Percentiles rank a stretch among this genome's conserved stretches.
phyloP scores from a whole-genome alignment of 2,329 filamentous ascomycete species.

The Dryadomyces sulphureus region DNA sequence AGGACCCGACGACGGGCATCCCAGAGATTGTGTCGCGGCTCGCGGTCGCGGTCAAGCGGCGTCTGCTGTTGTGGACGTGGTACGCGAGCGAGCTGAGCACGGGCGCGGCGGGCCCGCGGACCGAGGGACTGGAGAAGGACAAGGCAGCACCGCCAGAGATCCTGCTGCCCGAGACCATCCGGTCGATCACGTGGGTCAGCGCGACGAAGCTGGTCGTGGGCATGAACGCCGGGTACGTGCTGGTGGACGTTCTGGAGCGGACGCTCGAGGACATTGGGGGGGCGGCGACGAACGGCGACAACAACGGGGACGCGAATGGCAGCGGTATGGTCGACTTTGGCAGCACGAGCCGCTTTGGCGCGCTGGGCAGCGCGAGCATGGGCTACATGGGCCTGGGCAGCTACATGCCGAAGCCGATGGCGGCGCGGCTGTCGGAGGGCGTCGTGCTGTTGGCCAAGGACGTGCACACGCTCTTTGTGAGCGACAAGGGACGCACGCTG shows the following conservation, averaged over 20 bases:
- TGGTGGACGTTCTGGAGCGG: slow-evolving; percentile 69
- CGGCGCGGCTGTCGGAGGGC: slow-evolving; percentile 65
- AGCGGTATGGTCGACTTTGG: slow-evolving; percentile 37
- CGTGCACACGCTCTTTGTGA: slow-evolving; percentile 86
- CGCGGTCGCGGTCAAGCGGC: slow-evolving; percentile 84
- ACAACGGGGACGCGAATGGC: slow-evolving; percentile 35
- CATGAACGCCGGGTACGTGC: slow-evolving; percentile 79
- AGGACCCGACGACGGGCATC: slow-evolving; percentile 73
- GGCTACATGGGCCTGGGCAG: slow-evolving; percentile 91
- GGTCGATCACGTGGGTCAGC: slow-evolving; percentile 81
- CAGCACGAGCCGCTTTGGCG: slow-evolving; percentile 65
- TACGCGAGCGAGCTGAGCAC: slow-evolving; percentile 72
- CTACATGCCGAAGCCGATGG: slow-evolving; percentile 81
- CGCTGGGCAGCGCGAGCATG: slow-evolving; percentile 71
- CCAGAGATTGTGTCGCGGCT: slow-evolving; percentile 85
- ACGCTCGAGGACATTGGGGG: slow-evolving; percentile 57
- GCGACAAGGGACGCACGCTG: slow-evolving; percentile 59
- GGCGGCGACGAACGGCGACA: slow-evolving; percentile 62
- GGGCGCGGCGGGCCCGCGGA: not conserved
- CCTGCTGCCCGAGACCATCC: slow-evolving; percentile 65
- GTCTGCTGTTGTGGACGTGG: slow-evolving; percentile 87
- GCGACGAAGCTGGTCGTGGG: slow-evolving; percentile 79
- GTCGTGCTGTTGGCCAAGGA: slow-evolving; percentile 93
- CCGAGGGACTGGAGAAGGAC: not conserved
- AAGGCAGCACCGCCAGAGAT: slow-evolving; percentile 54